Evolutionary conservation across 495 filamentous ascomycete genomes (phyloP), one percentile per base, ranked within the genome.

Genomic region (Daldinia grandis): DNA sequence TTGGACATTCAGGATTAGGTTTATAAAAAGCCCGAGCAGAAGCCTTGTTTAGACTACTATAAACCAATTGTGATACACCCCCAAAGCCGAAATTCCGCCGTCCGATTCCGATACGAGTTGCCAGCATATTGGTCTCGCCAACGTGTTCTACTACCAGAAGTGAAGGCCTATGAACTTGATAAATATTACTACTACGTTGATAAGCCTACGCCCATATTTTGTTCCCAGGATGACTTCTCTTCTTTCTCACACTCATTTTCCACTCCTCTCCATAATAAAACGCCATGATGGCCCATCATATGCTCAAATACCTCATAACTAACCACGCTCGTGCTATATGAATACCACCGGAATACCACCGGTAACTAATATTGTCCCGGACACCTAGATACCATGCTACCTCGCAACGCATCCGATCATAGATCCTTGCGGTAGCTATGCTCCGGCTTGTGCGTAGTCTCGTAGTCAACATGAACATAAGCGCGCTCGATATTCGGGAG

Each of bases 401-500:
- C 42, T 8, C 19, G 6, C 19, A n/a, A 12, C 12, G 10, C 37
- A 25, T 35, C 7, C 33, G 33, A 65, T 69, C 50, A 87, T 57
- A 87, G 53, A 73, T 87, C 86, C 77, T 88, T 88, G 78, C 86
- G 86, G 49, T 75, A 81, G 21, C 75, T 77, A 75, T 87, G 86
- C 78, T 88, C 93, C 9, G 95, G 95, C 81, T 97, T 97, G 78
- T 99, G 95, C n/a, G 90, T 94, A 6, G 93, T 94, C 84, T 99
- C 95, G 71, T 95, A 98, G 76, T 99, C 95, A 15, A 98, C 94
- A 80, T 99, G 95, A 14, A 98, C 95, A 81, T 98, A 99, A 1
- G 94, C 93, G 66, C 95, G 81, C 85, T 98, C 95, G 3, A 99
- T 90, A 77, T 97, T 89, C 4, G 96, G 95, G 69, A 99, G 78